phyloP scores from a whole-genome alignment of 345 rosid genomes.

The Balakata baccata region DNA sequence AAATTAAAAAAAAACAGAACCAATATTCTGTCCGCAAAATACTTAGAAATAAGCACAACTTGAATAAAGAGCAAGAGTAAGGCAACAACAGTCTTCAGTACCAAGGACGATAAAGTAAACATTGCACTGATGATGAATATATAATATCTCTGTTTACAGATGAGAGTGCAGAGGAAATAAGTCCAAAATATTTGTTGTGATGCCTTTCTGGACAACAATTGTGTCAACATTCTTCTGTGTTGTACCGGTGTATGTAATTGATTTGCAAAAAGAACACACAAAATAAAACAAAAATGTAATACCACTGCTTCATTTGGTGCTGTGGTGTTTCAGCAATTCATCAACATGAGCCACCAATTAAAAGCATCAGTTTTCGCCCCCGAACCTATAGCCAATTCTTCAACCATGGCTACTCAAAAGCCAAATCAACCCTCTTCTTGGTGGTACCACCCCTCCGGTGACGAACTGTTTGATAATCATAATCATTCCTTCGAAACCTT shows the following conservation, averaged over 20 bases:
- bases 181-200: not conserved
- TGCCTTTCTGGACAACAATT: not conserved
- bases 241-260: not conserved
- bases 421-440: constrained; percentile 48
- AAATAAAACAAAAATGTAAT: no score
- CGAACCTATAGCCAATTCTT: not conserved
- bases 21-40: no score
- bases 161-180: not conserved
- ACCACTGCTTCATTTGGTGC: no score
- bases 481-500: constrained; percentile 37
- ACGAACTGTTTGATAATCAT: constrained; percentile 28
- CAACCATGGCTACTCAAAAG: constrained; percentile 17
- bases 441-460: constrained; percentile 27
- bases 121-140: not conserved
- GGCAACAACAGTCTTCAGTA: not conserved
- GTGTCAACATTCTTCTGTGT: not conserved
- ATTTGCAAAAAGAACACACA: not conserved
- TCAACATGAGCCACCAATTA: not conserved
- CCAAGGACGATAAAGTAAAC: not conserved
- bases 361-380: not conserved
- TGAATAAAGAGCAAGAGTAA: not conserved
- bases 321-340: not conserved
- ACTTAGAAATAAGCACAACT: not conserved
- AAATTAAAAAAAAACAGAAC: no score
- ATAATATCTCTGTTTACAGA: not conserved